phyloP scores from a whole-genome alignment of 139 green algal species.

The Chlamydomonas sp. region DNA sequence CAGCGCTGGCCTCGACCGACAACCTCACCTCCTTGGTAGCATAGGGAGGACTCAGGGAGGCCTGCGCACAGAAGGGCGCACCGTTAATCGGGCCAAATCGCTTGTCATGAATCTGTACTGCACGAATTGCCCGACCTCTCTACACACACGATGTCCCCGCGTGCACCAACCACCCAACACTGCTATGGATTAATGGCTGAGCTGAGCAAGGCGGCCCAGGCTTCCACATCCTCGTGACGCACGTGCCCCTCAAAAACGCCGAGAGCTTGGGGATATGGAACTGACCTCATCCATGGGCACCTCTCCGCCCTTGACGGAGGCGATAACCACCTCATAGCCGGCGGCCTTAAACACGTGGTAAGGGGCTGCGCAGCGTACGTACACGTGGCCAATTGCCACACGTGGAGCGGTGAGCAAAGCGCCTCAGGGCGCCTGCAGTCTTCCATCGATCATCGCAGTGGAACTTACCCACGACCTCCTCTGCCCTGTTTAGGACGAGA shows the following conservation, averaged over 20 bases:
- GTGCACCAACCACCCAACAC: too few relatives aligned
- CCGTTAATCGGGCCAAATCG: neutral
- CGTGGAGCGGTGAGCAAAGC: neutral
- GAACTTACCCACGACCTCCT: too few relatives aligned
- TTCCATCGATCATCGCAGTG: too few relatives aligned
- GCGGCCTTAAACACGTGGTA: conserved; percentile 33
- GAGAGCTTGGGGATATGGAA: neutral
- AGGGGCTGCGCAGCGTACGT: neutral
- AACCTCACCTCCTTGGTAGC: conserved; percentile 35
- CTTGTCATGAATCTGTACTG: too few relatives aligned
- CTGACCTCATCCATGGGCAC: conserved; percentile 47
- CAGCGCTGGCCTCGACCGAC: too few relatives aligned
- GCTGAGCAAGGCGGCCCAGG: too few relatives aligned
- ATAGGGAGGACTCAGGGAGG: conserved; percentile 31
- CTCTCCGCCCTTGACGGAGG: conserved; percentile 47
- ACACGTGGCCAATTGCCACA: neutral
- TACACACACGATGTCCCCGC: too few relatives aligned
- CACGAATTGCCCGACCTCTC: too few relatives aligned
- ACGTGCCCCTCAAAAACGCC: neutral
- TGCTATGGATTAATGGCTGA: too few relatives aligned
- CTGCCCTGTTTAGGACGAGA: too few relatives aligned
- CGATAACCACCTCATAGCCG: conserved; percentile 32
- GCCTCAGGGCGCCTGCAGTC: neutral
- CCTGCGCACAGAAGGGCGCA: neutral
- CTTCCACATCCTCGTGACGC: neutral